Base-by-base conservation (phyloP, 164 flowering plant genomes). In the Piper betle region DNA sequence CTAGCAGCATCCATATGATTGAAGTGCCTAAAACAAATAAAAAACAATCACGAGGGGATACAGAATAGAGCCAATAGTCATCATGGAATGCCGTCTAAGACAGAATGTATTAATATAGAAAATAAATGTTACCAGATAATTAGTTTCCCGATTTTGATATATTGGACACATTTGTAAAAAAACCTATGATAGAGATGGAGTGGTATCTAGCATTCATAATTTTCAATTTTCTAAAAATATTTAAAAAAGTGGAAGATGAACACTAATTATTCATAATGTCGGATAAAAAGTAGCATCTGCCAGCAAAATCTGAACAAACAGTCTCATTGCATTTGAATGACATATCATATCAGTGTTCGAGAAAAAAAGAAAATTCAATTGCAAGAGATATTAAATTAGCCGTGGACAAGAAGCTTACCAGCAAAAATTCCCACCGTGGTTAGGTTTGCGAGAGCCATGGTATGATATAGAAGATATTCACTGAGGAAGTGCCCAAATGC, bases 401-500 rank as follows among this genome's bases (percentile, higher is more conserved):
- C 8, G 33, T 25, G 1, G 33, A 25, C 33, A 25, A 25, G 33
- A 25, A 25, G 33, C 20, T 8, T 87, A 87, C 98, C 98, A 64
- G 98, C 98, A 76, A 93, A 86, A 66, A 88, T 60, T 72, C 88
- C 76, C 59, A 90, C 98, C 15, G 98, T 88, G 33, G 94, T 75
- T 68, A 93, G 75, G 78, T 90, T 90, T 20, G 68, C 69, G 18
- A 88, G 75, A 55, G 86, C 83, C 97, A 93, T 90, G 0, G 98
- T 87, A 6, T 81, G 71, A 60, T 90, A 93, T 33, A 93, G 68
- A 0, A 90, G 75, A 74, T 77, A 90, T 69, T 93, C 98, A 5
- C 85, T 81, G 82, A 86, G 68, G 76, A 93, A 93, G 75, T 93
- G 98, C 20, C 84, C 92, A 55, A 93, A 67, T 12, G 98, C 98